A percentile compares a stretch with the other conserved stretches of the same genome.
Evolutionary conservation across 495 filamentous ascomycete species (phyloP).

Genomic region (Hypoxylon trugodes): DNA sequence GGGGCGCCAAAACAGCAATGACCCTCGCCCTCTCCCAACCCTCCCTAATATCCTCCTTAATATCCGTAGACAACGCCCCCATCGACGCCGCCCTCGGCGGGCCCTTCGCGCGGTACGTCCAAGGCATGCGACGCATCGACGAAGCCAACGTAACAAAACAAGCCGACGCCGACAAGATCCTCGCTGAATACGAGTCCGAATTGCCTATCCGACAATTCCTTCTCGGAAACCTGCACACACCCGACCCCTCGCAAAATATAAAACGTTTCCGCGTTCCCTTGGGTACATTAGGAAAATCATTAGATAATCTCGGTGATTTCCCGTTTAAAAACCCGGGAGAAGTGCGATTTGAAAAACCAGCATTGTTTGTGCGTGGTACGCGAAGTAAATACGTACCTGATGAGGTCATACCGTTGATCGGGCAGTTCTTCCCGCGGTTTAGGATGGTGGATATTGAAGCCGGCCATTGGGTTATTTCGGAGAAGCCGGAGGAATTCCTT

Average conservation of each 20-base stretch:
- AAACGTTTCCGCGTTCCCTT: constrained; percentile 60
- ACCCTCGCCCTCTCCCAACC: constrained; percentile 77
- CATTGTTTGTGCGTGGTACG: constrained; percentile 85
- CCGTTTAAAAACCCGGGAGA: constrained; percentile 73
- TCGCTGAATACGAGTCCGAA: constrained; percentile 78
- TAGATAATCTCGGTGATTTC: constrained; percentile 79
- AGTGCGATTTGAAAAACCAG: constrained; percentile 74
- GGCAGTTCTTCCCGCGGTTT: constrained; percentile 88
- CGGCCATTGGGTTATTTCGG: constrained; percentile 94
- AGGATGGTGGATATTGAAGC: constrained; percentile 81
- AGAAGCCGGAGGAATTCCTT: constrained; percentile 88
- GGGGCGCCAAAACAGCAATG: constrained; percentile 97
- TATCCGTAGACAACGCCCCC: constrained; percentile 94
- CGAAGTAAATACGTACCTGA: constrained; percentile 86
- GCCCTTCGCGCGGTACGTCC: constrained; percentile 82
- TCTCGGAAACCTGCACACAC: constrained; percentile 81
- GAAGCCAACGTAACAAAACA: constrained; percentile 68
- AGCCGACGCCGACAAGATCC: constrained; percentile 81
- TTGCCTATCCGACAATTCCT: constrained; percentile 88
- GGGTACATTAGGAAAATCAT: constrained; percentile 43
- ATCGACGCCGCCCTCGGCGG: constrained; percentile 75
- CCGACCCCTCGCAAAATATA: constrained; percentile 16
- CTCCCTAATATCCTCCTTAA: constrained; percentile 68
- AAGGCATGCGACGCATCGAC: constrained; percentile 86
- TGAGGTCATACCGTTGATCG: constrained; percentile 86